Evolutionary conservation across 2,329 filamentous ascomycete genomes (phyloP).

Genomic region (Sporothrix variecibatus): DNA sequence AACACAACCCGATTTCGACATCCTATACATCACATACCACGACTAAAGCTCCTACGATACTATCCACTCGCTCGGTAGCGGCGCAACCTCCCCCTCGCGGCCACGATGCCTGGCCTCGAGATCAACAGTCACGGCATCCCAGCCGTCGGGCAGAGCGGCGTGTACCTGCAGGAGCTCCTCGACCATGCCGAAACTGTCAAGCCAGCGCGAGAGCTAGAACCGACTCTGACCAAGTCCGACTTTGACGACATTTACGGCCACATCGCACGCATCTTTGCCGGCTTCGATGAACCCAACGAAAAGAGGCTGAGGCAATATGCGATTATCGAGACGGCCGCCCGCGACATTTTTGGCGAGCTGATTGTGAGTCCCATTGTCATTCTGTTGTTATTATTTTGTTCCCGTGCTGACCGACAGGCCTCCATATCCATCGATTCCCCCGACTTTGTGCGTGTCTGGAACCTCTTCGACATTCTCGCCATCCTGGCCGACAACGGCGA

Average conservation of each 20-base stretch:
- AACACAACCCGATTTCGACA: background rate
- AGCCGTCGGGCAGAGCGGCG: slow-evolving; percentile 55
- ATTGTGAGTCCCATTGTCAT: slow-evolving; percentile 75
- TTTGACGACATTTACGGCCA: slow-evolving; percentile 53
- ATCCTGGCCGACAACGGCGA: slow-evolving; percentile 80
- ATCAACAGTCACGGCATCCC: slow-evolving; percentile 51
- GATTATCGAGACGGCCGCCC: slow-evolving; percentile 79
- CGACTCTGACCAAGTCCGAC: slow-evolving; percentile 71
- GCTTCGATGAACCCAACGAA: slow-evolving; percentile 35
- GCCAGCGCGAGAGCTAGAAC: slow-evolving; percentile 65
- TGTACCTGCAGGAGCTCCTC: slow-evolving; percentile 60
- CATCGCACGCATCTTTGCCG: slow-evolving; percentile 46
- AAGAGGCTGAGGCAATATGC: slow-evolving; percentile 61
- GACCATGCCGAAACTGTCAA: slow-evolving; percentile 61
- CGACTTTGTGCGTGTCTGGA: slow-evolving; percentile 84
- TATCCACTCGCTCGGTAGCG: background rate
- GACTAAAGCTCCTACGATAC: background rate
- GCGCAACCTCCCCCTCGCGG: background rate
- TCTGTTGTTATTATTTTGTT: background rate
- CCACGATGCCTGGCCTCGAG: slow-evolving; percentile 54
- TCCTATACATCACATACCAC: no score
- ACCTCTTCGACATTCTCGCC: slow-evolving; percentile 87
- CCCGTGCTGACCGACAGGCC: slow-evolving; percentile 52
- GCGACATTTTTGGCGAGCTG: slow-evolving; percentile 75
- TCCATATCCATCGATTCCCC: slow-evolving; percentile 74